Conservation (phyloP, 257 asterid genomes). For the Solanum dulcamara region DNA sequence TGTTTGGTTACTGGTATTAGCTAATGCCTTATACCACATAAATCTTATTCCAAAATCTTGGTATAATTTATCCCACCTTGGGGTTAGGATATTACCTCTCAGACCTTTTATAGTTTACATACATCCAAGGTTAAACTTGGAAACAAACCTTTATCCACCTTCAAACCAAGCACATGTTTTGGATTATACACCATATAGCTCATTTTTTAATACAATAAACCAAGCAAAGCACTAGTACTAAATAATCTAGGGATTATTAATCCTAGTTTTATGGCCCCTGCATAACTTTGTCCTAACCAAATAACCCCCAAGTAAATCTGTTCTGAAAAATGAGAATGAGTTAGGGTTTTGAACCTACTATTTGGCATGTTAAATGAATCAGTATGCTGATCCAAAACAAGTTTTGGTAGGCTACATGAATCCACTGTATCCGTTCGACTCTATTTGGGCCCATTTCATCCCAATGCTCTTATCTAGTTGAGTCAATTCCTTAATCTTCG, state of each 20-base stretch:
- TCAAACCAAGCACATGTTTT: background rate
- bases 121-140: background rate
- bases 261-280: background rate
- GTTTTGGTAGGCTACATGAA: background rate
- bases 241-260: background rate
- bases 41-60: background rate
- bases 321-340: background rate
- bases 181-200: background rate
- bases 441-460: background rate
- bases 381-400: background rate
- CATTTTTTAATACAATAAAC: background rate
- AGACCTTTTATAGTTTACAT: background rate
- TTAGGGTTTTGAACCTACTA: background rate
- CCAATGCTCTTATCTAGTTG: background rate
- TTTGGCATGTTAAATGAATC: background rate
- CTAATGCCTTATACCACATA: background rate
- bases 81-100: background rate
- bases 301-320: background rate
- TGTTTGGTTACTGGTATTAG: background rate
- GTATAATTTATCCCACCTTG: background rate
- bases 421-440: background rate
- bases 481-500: background rate
- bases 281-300: background rate
- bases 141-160: background rate
- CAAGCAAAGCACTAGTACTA: background rate